Percentiles rank a stretch among this genome's conserved stretches.
phyloP scores from a whole-genome alignment of 257 asterid genomes.

The Solanum phureja region DNA sequence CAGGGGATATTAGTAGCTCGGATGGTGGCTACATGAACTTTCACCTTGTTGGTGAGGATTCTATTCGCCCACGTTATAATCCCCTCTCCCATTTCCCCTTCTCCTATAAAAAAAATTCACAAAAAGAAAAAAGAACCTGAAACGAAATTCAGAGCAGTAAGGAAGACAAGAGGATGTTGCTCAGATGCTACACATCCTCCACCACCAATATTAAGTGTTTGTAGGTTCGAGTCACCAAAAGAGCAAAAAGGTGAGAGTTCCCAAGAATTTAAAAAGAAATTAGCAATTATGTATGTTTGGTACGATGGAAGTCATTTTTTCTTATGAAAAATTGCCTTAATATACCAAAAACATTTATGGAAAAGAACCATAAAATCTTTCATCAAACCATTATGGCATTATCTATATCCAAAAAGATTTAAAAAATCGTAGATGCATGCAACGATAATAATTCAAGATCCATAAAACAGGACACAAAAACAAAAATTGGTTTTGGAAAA shows the following conservation, averaged over 20 bases:
- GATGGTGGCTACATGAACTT: not conserved
- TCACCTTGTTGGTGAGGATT: not conserved
- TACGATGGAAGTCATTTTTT: not conserved
- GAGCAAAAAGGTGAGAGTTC: not conserved
- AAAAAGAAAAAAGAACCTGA: not conserved
- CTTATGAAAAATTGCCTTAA: not conserved
- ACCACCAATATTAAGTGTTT: not conserved
- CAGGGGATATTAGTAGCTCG: not conserved
- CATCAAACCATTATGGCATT: not conserved
- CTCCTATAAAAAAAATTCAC: not conserved
- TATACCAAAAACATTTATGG: not conserved
- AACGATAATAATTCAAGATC: not conserved
- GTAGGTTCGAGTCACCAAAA: not conserved
- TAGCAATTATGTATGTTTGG: not conserved
- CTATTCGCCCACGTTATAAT: not conserved
- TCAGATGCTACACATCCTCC: not conserved
- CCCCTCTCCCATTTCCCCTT: not conserved
- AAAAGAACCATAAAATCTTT: not conserved
- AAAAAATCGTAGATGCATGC: not conserved
- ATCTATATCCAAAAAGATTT: not conserved
- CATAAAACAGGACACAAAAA: not conserved
- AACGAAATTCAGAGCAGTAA: not conserved
- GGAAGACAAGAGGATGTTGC: not conserved
- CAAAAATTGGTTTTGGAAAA: not conserved
- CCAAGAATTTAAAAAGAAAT: too few species aligned